Conservation (phyloP, 208 protist species). For the Borovskyia barvae region DNA sequence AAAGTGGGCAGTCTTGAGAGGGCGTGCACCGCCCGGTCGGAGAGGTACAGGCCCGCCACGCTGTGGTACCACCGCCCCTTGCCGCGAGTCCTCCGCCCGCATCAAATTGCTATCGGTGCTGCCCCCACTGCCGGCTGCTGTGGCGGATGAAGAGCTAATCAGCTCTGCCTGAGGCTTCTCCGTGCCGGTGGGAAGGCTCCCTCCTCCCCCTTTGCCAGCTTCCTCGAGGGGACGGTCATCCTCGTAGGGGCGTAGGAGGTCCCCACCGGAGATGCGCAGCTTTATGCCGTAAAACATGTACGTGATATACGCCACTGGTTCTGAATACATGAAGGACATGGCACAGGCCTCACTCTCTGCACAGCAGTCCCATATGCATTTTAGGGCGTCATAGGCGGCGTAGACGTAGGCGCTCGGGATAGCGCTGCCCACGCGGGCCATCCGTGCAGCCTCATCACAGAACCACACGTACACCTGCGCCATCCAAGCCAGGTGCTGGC, state of each 20-base stretch:
- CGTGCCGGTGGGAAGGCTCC: background rate
- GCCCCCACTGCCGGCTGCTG: background rate
- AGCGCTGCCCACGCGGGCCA: slow-evolving; percentile 4
- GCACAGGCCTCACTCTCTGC: slow-evolving; percentile 36
- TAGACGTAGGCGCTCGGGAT: slow-evolving; percentile 37
- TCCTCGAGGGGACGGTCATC: slow-evolving; percentile 22
- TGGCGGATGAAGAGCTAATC: background rate
- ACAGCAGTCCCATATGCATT: slow-evolving; percentile 53
- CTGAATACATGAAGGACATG: slow-evolving; percentile 49
- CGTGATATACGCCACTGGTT: slow-evolving; percentile 65
- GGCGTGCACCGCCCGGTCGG: slow-evolving; percentile 12
- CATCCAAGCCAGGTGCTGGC: slow-evolving; percentile 46
- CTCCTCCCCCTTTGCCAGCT: background rate
- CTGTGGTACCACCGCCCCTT: background rate
- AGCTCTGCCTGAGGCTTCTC: background rate
- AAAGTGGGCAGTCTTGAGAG: slow-evolving; percentile 26
- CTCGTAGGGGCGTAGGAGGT: slow-evolving; percentile 49
- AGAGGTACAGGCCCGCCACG: slow-evolving; percentile 1
- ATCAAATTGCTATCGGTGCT: no score
- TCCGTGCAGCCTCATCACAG: slow-evolving; percentile 44
- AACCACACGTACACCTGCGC: slow-evolving; percentile 48
- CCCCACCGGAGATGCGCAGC: slow-evolving; percentile 48
- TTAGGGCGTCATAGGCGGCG: slow-evolving; percentile 41
- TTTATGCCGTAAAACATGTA: slow-evolving; percentile 75
- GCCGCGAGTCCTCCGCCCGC: background rate